Evolutionary conservation across 352 stramenopile genomes (phyloP), one percentile per base, ranked within the genome.

Genomic region (Pythium rishiriense): DNA sequence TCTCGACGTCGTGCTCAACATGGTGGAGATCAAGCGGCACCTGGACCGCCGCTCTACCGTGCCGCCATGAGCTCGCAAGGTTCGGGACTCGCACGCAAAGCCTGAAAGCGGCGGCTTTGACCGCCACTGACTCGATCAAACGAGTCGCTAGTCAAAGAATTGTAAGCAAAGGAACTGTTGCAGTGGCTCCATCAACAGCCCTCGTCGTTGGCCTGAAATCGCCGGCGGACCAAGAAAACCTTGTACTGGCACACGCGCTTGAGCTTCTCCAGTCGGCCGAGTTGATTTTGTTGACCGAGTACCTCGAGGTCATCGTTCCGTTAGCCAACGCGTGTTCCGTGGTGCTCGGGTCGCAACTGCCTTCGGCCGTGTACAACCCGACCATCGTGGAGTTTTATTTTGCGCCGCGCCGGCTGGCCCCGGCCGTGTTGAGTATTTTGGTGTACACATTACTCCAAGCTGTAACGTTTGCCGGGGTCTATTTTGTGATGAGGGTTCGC

Each of bases 351-450:
- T 54, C 43, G 21, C 43, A 63, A 17, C 41, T 55, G 4, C 35
- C 17, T 1, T 48, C 83, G 22, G 73, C 77, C 19, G 79, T 89
- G 42, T 50, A 74, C 14, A 75, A 90, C 31, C 19, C 49, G 5
- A 87, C 88, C 52, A 58, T 91, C 37, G 48, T 90, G 8, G 73
- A 77, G 9, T 89, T 90, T 51, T 87, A 88, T 55, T 80, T 75
- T 26, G 26, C 11, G 3, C 29, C n/a, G 14, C 14, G 78, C 8
- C 70, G 86, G 61, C 78, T 77, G 6, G 66, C 78, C 4, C 55
- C 85, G 25, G 68, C 70, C 0, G 76, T 77, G 3, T 24, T 75
- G 22, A 25, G 21, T 15, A 29, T 28, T 7, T 25, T 24, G 52
- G 14, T 59, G 1, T 31, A 26, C 19, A 9, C 24, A 14, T 21